Base-by-base conservation (phyloP, 2,329 filamentous ascomycete genomes). In the Fusarium sp. region DNA sequence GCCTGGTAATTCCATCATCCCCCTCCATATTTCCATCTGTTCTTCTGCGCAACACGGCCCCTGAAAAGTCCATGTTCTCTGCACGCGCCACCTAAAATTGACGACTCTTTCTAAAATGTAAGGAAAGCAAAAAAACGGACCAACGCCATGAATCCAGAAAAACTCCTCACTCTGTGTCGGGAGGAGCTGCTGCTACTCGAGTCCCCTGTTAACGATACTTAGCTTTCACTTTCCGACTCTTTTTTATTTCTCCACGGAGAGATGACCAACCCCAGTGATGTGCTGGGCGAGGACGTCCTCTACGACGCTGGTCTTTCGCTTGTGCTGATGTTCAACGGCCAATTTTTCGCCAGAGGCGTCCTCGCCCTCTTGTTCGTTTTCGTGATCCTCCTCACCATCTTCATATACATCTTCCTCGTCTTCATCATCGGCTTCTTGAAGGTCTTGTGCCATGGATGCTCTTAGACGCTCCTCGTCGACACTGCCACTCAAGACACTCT, bases 201-300 rank as follows among this genome's bases (percentile, higher is more conserved):
- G 52, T 56, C 63, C 68, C 71, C 78, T 79, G 62, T 67, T 76
- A 35, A 70, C 58, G 11, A 59, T 64, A 71, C 76, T 82, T 82
- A 81, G 80, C 77, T 76, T 76, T 75, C 70, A 78, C 78, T 68
- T 68, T 77, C 76, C 20, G 60, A 69, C 74, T 62, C 81, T 37
- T 32, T 35, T 82, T 76, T 58, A 75, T 35, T 84, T 84, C 67
- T 87, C 85, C 39, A 89, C 73, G 61, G 84, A 83, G 61, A 92
- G 80, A 70, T 89, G 84, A 81, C 87, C 86, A 82, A 92, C 81
- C 64, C 90, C 90, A 20, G 89, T 91, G 64, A 92, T 91, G 32
- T 90, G 75, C 80, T 92, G 89, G 3, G 89, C 90, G 64, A 85
- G 83, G 13, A 86, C 65, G 74, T 92, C 90, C 69, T 85, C 81